Evolutionary conservation across 352 stramenopile species (phyloP).

Genomic region (Phytophthora fragariae): DNA sequence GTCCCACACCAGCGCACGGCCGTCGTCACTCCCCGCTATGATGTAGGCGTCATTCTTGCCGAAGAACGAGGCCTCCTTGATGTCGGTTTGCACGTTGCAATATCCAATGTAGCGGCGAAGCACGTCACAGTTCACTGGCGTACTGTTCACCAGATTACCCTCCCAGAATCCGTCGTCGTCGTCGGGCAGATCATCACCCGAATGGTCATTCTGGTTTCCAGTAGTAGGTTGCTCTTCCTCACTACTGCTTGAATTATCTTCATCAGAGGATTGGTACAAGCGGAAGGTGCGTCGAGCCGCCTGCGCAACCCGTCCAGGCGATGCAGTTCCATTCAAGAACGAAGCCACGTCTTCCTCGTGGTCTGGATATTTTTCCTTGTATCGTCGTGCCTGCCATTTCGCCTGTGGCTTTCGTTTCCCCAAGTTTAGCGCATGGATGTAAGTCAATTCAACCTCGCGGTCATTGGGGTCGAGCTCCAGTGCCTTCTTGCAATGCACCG

Average conservation of each 20-base stretch:
- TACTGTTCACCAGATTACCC: constrained; percentile 43
- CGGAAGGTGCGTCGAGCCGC: constrained; percentile 15
- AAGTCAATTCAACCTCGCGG: constrained; percentile 59
- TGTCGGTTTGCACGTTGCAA: constrained; percentile 91
- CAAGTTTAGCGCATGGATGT: constrained; percentile 61
- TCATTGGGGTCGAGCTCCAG: constrained; percentile 63
- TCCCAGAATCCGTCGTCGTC: constrained; percentile 67
- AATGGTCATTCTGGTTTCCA: constrained; percentile 17
- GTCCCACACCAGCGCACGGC: constrained; percentile 88
- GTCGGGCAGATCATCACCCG: constrained; percentile 32
- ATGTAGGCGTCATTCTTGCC: constrained; percentile 88
- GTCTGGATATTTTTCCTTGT: constrained; percentile 57
- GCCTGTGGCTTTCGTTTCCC: constrained; percentile 54
- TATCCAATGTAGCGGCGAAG: constrained; percentile 85
- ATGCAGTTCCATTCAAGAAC: constrained; percentile 32
- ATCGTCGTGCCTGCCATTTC: constrained; percentile 49
- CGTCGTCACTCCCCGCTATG: constrained; percentile 89
- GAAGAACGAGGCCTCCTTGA: constrained; percentile 92
- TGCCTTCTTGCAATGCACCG: constrained; percentile 70
- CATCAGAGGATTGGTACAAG: constrained; percentile 34
- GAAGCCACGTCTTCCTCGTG: constrained; percentile 51
- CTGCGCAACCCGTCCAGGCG: background rate
- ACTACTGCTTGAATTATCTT: constrained; percentile 36
- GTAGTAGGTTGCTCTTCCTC: constrained; percentile 33
- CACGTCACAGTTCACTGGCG: constrained; percentile 67